phyloP scores from a whole-genome alignment of 257 asterid genomes.

The Ophiorrhiza pumila region DNA sequence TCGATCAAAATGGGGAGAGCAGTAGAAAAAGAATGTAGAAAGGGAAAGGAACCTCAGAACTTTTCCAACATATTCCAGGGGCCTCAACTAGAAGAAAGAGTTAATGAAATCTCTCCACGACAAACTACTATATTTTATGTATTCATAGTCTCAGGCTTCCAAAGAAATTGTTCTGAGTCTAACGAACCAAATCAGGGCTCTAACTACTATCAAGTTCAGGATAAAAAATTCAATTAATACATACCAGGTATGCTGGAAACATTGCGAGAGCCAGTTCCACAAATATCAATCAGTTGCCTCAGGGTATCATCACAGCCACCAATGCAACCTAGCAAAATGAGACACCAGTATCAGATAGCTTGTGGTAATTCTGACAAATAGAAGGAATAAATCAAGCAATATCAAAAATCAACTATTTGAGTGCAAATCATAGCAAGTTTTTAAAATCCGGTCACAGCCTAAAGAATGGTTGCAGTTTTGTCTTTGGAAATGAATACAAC shows the following conservation, averaged over 20 bases:
- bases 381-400: not conserved
- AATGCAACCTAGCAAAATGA: conserved; percentile 65
- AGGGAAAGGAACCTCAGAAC: not conserved
- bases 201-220: not conserved
- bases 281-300: conserved; percentile 74
- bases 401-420: not conserved
- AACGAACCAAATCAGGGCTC: not conserved
- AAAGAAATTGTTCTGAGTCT: not conserved
- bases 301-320: conserved; percentile 92
- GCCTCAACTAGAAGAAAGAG: not conserved
- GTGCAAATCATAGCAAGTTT: not conserved
- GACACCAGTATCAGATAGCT: conserved; percentile 8
- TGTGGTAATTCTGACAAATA: not conserved
- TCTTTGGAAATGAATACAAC: not conserved
- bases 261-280: conserved; percentile 93
- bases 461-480: no score
- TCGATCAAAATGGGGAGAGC: not conserved
- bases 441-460: not conserved
- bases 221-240: conserved; percentile 9
- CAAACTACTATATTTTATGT: not conserved
- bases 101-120: not conserved
- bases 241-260: conserved; percentile 57
- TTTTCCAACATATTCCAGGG: not conserved
- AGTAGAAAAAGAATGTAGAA: not conserved
- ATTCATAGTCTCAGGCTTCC: not conserved